Evolutionary conservation across 2,329 filamentous ascomycete genomes (phyloP).

Genomic region (Dactylonectria estremocensis): DNA sequence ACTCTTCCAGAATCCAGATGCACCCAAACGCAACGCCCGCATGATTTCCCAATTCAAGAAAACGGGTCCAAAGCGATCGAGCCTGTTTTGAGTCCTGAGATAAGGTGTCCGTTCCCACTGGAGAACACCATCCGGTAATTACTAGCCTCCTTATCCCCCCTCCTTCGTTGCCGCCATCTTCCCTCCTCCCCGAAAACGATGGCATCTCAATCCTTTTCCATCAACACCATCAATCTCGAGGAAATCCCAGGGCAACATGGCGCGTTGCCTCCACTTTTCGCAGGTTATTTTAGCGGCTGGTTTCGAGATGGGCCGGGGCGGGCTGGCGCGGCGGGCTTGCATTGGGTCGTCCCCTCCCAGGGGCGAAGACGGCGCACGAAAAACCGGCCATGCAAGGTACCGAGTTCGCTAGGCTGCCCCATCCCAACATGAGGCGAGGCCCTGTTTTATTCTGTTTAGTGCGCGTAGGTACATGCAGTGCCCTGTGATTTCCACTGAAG

Average conservation of each 20-base stretch:
- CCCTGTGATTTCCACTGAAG: background rate
- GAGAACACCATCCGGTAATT: background rate
- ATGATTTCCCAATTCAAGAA: background rate
- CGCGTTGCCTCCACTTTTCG: constrained; percentile 11
- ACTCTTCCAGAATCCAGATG: background rate
- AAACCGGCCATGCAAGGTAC: constrained; percentile 30
- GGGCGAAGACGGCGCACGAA: background rate
- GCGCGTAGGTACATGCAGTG: constrained; percentile 2
- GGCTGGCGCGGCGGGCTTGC: constrained; percentile 23
- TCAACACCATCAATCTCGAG: background rate
- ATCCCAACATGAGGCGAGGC: background rate
- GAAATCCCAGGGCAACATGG: background rate
- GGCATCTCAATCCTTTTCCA: background rate
- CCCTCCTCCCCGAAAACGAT: background rate
- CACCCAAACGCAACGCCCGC: background rate
- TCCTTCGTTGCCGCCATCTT: background rate
- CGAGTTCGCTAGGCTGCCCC: constrained; percentile 15
- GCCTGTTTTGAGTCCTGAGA: background rate
- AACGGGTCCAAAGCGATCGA: background rate
- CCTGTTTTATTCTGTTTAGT: background rate
- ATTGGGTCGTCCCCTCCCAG: constrained; percentile 16
- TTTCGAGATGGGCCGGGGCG: constrained; percentile 26
- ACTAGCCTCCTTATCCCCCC: background rate
- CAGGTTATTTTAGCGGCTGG: background rate
- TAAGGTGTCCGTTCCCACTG: background rate